phyloP scores from a whole-genome alignment of 352 stramenopile genomes.

The Pythium vanterpoolii region DNA sequence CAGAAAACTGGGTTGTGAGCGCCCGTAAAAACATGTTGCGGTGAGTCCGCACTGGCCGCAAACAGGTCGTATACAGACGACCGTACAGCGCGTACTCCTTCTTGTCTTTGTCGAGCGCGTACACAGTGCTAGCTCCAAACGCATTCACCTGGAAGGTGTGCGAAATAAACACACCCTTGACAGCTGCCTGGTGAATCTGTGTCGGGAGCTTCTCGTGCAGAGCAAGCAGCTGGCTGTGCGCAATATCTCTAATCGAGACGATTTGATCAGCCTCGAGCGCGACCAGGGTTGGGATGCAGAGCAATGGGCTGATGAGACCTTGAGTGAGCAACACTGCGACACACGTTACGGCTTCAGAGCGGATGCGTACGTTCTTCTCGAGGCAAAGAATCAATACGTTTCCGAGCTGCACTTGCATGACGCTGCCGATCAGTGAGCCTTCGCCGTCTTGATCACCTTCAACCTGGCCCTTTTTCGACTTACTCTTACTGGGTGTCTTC shows the following conservation, averaged over 20 bases:
- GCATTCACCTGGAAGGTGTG: conserved; percentile 63
- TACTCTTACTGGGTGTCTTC: conserved; percentile 40
- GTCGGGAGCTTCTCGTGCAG: conserved; percentile 59
- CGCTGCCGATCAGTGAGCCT: conserved; percentile 77
- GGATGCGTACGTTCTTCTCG: conserved; percentile 55
- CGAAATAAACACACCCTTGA: conserved; percentile 63
- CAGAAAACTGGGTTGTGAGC: conserved; percentile 69
- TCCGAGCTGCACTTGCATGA: conserved; percentile 81
- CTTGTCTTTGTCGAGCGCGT: conserved; percentile 61
- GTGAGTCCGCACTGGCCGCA: conserved; percentile 39
- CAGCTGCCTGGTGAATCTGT: conserved; percentile 44
- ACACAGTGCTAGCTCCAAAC: conserved; percentile 48
- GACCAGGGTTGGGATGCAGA: conserved; percentile 79
- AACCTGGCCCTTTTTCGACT: conserved; percentile 72
- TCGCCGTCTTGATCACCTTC: conserved; percentile 86
- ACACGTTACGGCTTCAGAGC: conserved; percentile 64
- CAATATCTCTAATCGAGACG: conserved; percentile 55
- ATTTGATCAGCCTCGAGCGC: conserved; percentile 75
- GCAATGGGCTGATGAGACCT: conserved; percentile 71
- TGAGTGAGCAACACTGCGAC: conserved; percentile 67
- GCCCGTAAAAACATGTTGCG: conserved; percentile 62
- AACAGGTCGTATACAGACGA: conserved; percentile 61
- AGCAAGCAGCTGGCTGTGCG: conserved; percentile 58
- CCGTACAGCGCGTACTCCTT: conserved; percentile 72
- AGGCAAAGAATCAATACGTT: conserved; percentile 59